These are phyloP conservation scores for Aureobasidium sp. DNA, from an alignment of 2,329 filamentous ascomycete genomes.

Conservation along the genomic window DNA sequence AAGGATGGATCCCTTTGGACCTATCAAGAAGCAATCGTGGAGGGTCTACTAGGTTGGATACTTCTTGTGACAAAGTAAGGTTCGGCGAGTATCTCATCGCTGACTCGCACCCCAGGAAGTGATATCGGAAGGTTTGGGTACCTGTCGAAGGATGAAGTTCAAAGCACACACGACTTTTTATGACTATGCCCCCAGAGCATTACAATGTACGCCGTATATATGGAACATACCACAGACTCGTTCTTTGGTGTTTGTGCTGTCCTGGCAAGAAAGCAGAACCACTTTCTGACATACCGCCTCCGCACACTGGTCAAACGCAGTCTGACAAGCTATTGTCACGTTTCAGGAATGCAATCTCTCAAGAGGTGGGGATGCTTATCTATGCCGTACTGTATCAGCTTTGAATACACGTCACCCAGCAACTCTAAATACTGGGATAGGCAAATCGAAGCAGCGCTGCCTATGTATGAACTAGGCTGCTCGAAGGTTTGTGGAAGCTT, in stretches of 20 bases:
- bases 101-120: not conserved
- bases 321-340: not conserved
- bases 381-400: not conserved
- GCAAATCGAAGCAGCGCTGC: not conserved
- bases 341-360: not conserved
- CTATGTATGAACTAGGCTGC: not conserved
- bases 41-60: not conserved
- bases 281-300: not conserved
- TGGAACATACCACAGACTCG: not conserved
- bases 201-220: too few relatives aligned
- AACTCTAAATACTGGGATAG: not conserved
- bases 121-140: not conserved
- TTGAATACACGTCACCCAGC: not conserved
- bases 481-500: not conserved
- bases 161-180: not conserved
- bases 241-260: too few relatives aligned
- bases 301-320: not conserved
- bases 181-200: too few relatives aligned
- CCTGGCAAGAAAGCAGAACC: not conserved
- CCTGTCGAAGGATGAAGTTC: not conserved
- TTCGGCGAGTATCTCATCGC: not conserved
- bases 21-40: not conserved
- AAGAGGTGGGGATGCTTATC: not conserved
- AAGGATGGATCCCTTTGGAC: not conserved
- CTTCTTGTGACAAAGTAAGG: not conserved